Evolutionary conservation across 495 filamentous ascomycete species (phyloP), one percentile per base, ranked within the genome.

Genomic region (Parathielavia hyrcaniae): DNA sequence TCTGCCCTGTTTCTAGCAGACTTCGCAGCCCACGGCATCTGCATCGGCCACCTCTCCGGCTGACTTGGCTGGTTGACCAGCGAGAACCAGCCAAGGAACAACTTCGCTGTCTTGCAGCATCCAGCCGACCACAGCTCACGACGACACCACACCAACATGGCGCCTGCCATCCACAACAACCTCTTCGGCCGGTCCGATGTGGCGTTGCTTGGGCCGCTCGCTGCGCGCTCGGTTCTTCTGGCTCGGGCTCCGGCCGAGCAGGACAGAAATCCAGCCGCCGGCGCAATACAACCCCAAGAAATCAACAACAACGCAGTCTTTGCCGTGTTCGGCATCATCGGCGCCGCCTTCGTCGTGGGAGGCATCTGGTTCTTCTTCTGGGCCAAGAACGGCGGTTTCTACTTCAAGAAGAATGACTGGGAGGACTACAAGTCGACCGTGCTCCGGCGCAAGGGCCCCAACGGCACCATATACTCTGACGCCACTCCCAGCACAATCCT

Each of bases 331-430:
- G 95, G 86, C 10, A 67, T 97, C 30, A 78, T 97, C 53, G 90
- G 89, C 34, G 85, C 82, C 4, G 83, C 74, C 19, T 86, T 97
- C 69, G 90, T 91, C 34, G 59, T 91, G 20, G 82, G 79, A 0
- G 78, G 73, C 20, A 88, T 97, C 60, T 98, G 93, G 93, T 96
- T 97, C 76, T 98, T 97, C 80, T 95, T 97, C 81, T 95, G 87
- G 87, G 90, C 91, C 53, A 90, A 87, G 73, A 93, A 97, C 67
- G 95, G 92, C 63, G 95, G 93, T 3, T 97, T 97, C 75, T 72
- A 85, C 57, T 98, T 88, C 79, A 80, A 79, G 17, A 75, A 90
- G 56, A 77, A 82, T 49, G 93, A 98, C 72, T 98, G 93, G 93
- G 91, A 96, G 1, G 93, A 98, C 62, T 98, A 98, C 82, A 97